Percentiles rank a stretch among this genome's conserved stretches.
phyloP scores from a whole-genome alignment of 495 filamentous ascomycete genomes.

The Penicillium subrubescens region DNA sequence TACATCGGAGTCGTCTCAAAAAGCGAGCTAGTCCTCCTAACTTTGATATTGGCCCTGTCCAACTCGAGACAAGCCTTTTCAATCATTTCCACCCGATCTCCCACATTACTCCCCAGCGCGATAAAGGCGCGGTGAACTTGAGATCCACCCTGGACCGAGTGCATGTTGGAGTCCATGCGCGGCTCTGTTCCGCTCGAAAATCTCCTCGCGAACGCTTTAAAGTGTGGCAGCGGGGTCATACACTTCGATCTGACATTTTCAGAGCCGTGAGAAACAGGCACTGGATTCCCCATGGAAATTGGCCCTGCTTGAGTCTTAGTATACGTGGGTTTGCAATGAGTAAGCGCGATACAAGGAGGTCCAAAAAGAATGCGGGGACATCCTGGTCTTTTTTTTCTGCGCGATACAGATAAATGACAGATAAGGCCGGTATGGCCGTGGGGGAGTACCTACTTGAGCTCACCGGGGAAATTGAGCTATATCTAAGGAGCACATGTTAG shows the following conservation, averaged over 20 bases:
- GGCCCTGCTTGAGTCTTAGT: slow-evolving; percentile 9
- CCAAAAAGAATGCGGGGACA: slow-evolving; percentile 1
- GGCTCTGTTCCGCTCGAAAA: slow-evolving; percentile 28
- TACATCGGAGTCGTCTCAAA: slow-evolving; percentile 99
- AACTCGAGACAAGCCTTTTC: slow-evolving; percentile 79
- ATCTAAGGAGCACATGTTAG: neutral
- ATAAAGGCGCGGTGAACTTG: slow-evolving; percentile 66
- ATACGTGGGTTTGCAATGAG: neutral
- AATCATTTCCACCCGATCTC: slow-evolving; percentile 80
- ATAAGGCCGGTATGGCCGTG: slow-evolving; percentile 13
- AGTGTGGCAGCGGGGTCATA: slow-evolving; percentile 17
- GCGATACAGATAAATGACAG: slow-evolving; percentile 23
- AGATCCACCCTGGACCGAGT: slow-evolving; percentile 16
- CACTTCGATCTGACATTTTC: slow-evolving; percentile 18
- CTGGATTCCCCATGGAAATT: slow-evolving; percentile 14
- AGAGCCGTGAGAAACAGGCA: slow-evolving; percentile 4
- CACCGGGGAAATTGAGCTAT: slow-evolving; percentile 7
- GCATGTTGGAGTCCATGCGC: slow-evolving; percentile 30
- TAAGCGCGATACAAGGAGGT: neutral
- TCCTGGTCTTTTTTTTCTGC: slow-evolving; percentile 6
- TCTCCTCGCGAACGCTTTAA: slow-evolving; percentile 19
- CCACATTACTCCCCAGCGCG: slow-evolving; percentile 91
- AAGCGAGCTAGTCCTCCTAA: slow-evolving; percentile 80
- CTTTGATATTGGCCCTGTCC: slow-evolving; percentile 66
- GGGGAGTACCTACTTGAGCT: slow-evolving; percentile 21